A percentile compares a stretch with the other conserved stretches of the same genome.
Conservation (phyloP, 2,329 filamentous ascomycete species). For the Neurospora sp. region DNA sequence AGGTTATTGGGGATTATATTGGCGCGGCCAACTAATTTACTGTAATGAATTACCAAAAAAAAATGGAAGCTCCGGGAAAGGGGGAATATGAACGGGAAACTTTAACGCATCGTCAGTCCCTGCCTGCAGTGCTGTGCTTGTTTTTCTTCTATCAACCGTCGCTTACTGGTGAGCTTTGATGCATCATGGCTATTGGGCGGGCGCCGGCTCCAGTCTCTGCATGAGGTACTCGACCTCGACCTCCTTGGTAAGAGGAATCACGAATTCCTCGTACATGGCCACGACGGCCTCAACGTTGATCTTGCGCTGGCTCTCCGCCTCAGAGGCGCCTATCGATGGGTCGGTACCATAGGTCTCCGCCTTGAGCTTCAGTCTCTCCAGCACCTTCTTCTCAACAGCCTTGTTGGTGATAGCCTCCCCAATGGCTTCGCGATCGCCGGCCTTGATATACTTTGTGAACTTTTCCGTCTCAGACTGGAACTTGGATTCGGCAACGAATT, state of each 20-base stretch:
- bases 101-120: background rate
- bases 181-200: conserved; percentile 1
- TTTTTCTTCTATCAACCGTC: background rate
- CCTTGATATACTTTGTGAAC: conserved; percentile 76
- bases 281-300: conserved; percentile 90
- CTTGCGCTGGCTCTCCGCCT: conserved; percentile 55
- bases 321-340: conserved; percentile 52
- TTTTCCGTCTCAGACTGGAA: conserved; percentile 73
- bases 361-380: conserved; percentile 80
- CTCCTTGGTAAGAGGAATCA: conserved; percentile 95
- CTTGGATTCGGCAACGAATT: conserved; percentile 96
- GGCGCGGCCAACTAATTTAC: conserved; percentile 21
- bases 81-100: background rate
- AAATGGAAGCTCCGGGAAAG: conserved; percentile 7
- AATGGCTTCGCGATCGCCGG: conserved; percentile 69
- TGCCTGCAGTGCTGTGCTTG: background rate
- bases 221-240: conserved; percentile 98
- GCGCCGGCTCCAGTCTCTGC: conserved; percentile 60
- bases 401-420: conserved; percentile 84
- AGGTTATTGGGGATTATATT: conserved; percentile 67
- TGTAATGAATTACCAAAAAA: conserved; percentile 13
- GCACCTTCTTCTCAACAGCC: conserved; percentile 81
- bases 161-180: background rate
- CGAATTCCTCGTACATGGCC: conserved; percentile 80
- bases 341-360: conserved; percentile 90